phyloP scores from a whole-genome alignment of 352 stramenopile genomes.

The Pelagophyceae sp. region DNA sequence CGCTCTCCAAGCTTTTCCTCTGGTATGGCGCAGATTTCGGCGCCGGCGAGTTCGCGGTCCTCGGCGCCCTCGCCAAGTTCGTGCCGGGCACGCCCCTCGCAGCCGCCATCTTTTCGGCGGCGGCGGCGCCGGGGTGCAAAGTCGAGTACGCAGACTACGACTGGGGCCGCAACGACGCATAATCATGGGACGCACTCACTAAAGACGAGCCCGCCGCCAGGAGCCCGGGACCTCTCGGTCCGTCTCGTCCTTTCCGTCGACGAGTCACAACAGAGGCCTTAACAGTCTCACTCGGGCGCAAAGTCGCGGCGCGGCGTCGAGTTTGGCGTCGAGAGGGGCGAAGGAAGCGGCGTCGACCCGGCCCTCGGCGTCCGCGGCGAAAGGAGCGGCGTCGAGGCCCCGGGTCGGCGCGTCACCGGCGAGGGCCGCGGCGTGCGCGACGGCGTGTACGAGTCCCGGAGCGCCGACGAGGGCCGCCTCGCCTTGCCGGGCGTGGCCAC shows the following conservation, averaged over 20 bases:
- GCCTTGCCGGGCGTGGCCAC: background rate
- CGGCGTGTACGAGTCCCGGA: background rate
- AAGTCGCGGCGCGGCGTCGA: too few species aligned
- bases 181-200: too few species aligned
- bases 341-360: too few species aligned
- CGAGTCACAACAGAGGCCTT: too few species aligned
- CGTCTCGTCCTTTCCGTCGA: too few species aligned
- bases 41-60: background rate
- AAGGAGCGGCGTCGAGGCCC: background rate
- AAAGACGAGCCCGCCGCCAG: too few species aligned
- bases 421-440: background rate
- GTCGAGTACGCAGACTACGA: background rate
- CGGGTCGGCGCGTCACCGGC: background rate
- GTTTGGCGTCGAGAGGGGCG: too few species aligned
- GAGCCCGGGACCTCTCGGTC: too few species aligned
- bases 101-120: background rate
- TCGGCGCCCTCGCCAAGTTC: background rate
- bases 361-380: too few species aligned
- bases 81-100: background rate
- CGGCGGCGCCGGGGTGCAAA: background rate
- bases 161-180: conserved; percentile 6
- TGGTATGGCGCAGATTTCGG: conserved; percentile 53
- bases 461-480: background rate
- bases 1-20: conserved; percentile 43
- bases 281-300: too few species aligned